Evolutionary conservation across 108 stramenopile genomes (phyloP), one percentile per base, ranked within the genome.

Genomic region (Licmophora abbreviata): DNA sequence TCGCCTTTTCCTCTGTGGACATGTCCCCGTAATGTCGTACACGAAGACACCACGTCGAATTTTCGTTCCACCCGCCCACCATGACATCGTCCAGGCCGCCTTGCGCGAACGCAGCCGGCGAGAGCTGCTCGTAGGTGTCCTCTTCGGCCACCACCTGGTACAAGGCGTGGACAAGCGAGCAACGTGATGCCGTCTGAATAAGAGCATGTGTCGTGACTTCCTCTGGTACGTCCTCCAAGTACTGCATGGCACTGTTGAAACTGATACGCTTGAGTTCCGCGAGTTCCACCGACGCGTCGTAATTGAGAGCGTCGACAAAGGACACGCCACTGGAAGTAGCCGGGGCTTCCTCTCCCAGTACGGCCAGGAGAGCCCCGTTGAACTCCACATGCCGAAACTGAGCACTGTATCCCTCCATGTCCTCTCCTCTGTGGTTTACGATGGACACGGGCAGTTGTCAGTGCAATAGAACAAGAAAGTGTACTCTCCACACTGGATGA

Each of bases 191-290:
- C 5, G 90, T 68, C 15, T 38, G 50, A 18, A 64, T 42, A 25
- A 77, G 41, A 33, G 28, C 14, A 12, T 43, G 11, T 34, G 61
- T 48, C 4, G 57, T 40, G 29, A 21, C 29, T 36, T 14, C 11
- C 26, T 2, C 37, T 6, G 47, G 24, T 29, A 48, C 41, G 21
- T 63, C 48, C 11, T 45, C 53, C n/a, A 80, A 49, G 30, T 79
- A 86, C 54, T 91, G 88, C 80, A 91, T 81, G 14, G 80, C 81
- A 28, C 79, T 73, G 51, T 91, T 79, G 46, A 81, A 79, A 58
- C 44, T 37, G 48, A 53, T 33, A 35, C 45, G 41, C 29, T 68
- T 58, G 48, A 53, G 15, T 20, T 71, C 56, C 29, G 63, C 38
- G 58, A 76, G 64, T 15, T 48, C 48, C n/a, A 51, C 63, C 15